Conservation (phyloP, 805 yeast genomes). For the Candida oleophila region DNA sequence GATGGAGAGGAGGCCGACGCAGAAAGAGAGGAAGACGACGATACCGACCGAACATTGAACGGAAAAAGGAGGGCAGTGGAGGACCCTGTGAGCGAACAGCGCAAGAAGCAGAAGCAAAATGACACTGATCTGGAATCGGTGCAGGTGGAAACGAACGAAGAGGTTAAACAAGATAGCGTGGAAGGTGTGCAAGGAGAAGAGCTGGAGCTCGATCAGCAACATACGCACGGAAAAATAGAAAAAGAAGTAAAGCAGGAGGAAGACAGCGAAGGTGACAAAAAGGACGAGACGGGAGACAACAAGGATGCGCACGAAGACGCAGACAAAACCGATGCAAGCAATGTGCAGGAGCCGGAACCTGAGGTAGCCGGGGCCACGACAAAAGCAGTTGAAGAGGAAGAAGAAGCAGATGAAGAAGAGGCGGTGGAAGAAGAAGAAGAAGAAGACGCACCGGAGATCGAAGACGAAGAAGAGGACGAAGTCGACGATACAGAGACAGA, state of each 20-base stretch:
- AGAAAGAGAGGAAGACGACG: neutral
- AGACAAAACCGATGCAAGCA: conserved; percentile 14
- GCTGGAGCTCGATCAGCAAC: too few relatives aligned
- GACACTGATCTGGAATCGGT: conserved; percentile 3
- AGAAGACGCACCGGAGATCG: conserved; percentile 12
- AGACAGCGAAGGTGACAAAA: conserved; percentile 15
- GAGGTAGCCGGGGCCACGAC: too few relatives aligned
- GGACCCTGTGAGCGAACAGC: conserved; percentile 5
- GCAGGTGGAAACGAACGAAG: conserved; percentile 18
- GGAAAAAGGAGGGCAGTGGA: conserved; percentile 12
- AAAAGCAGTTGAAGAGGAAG: conserved; percentile 14
- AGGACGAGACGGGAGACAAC: conserved; percentile 13
- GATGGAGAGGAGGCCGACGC: conserved; percentile 1
- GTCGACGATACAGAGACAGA: conserved; percentile 12
- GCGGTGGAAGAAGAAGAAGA: conserved; percentile 13
- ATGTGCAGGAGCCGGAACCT: too few relatives aligned
- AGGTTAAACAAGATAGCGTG: conserved; percentile 17
- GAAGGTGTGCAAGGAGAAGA: conserved; percentile 16
- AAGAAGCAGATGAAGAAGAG: conserved; percentile 14
- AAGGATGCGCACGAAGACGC: conserved; percentile 6
- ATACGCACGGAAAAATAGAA: too few relatives aligned
- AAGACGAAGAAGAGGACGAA: conserved; percentile 17
- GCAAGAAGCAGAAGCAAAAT: conserved; percentile 10
- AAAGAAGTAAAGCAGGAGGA: conserved; percentile 6
- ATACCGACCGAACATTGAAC: conserved; percentile 16